Base-by-base conservation (phyloP, 441 rosid species). In the Eutrema salsugineum region DNA sequence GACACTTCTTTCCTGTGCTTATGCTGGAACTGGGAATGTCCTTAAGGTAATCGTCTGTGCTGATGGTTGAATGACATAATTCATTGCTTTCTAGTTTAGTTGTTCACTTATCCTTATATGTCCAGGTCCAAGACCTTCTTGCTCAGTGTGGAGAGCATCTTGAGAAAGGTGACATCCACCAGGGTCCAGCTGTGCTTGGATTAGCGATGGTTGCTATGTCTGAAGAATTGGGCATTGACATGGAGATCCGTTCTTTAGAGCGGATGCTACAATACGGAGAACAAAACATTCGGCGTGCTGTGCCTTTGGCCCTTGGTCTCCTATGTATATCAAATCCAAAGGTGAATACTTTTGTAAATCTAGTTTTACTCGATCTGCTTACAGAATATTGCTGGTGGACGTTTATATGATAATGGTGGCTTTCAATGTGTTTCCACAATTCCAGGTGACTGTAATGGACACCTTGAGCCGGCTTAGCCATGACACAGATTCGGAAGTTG, bases 121-220 rank as follows among this genome's bases (percentile, higher is more conserved):
- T 64, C 12, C 82, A 93, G 97, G 94, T 93, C 71, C 96, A 93
- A 78, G 85, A 87, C 63, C 89, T 93, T 70, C 86, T 93, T 16
- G 91, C 87, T 66, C 89, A 87, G 77, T 93, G 97, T 75, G 87
- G 88, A 46, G 88, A 88, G 28, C 96, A 91, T 86, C 89, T 89
- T 30, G 94, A 87, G 71, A 89, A 86, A 77, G 89, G 94, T 39
- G 96, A 87, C 79, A 83, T 82, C 66, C 88, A 89, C 82, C 97
- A 93, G 77, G 98, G 94, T 46, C 90, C 96, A 39, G 98, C 96
- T 63, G 93, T 93, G 46, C 94, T 93, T 73, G 98, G 97, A 74
- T 87, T 93, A 64, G 96, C 98, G 28, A 84, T 93, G 96, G 90
- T 93, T 12, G 90, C 96, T 46, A 93, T 93, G 96, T 95, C 94